Evolutionary conservation across 805 yeast species (phyloP).

Genomic region (Spathaspora passalidarum): DNA sequence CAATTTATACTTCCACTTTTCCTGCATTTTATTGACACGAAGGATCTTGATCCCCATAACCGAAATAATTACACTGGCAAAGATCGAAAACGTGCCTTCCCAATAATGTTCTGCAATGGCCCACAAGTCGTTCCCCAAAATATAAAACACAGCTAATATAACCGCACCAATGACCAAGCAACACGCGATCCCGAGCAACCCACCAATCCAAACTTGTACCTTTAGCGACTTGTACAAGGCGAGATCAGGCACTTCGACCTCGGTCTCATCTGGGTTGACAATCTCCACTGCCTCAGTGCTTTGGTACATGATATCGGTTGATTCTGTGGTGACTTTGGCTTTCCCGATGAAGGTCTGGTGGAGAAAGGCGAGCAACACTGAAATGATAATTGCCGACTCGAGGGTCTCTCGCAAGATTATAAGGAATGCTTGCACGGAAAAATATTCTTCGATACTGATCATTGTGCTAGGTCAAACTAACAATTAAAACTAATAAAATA

Average conservation of each 20-base stretch:
- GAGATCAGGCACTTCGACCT: neutral
- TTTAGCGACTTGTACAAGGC: constrained; percentile 22
- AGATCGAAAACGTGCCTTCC: constrained; percentile 44
- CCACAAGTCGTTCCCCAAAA: constrained; percentile 45
- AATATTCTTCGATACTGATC: constrained; percentile 33
- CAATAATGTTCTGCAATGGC: constrained; percentile 45
- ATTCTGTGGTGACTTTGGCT: neutral
- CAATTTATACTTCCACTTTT: constrained; percentile 42
- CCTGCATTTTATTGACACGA: constrained; percentile 42
- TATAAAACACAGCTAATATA: constrained; percentile 37
- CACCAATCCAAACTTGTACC: constrained; percentile 45
- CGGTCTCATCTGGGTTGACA: constrained; percentile 1
- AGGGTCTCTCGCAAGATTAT: constrained; percentile 71
- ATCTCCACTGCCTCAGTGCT: constrained; percentile 4
- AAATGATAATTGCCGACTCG: constrained; percentile 73
- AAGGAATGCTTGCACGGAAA: constrained; percentile 72
- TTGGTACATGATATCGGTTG: neutral
- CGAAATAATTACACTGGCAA: constrained; percentile 44
- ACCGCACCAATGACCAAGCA: constrained; percentile 41
- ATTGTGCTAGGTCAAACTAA: neutral
- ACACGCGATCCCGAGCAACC: constrained; percentile 34
- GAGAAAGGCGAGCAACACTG: constrained; percentile 68
- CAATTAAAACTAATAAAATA: too few species aligned
- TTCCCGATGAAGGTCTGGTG: constrained; percentile 46
- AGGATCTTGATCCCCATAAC: constrained; percentile 45